Base-by-base conservation (phyloP, 352 stramenopile genomes). In the Pythium phragmiticola region DNA sequence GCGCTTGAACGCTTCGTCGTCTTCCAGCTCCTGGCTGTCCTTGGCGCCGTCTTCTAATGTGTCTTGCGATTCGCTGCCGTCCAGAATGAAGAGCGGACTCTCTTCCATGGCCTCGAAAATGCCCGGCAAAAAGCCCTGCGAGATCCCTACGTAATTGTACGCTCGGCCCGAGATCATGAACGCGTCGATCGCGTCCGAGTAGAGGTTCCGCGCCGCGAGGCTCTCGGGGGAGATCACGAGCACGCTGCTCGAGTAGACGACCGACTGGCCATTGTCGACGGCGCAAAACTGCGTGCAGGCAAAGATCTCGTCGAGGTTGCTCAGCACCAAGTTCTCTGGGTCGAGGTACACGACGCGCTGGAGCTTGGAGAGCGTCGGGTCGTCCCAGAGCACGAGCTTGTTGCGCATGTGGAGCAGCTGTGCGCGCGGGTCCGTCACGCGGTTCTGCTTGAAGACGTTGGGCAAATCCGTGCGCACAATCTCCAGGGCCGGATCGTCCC, bases 81-180 rank as follows among this genome's bases (percentile, higher is more conserved):
- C 67, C 16, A 84, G 65, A 51, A 85, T 89, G 42, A 90, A 92
- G 42, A 93, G 60, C 51, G 81, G 84, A 50, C 80, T 89, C 62
- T 91, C 84, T 55, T 93, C 84, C 57, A 93, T 86, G 2, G 80
- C 84, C 50, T 93, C 82, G 68, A 93, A 93, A 16, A 93, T 74
- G 6, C 84, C 84, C 0, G 84, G 84, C 55, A 92, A 63, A 43
- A 93, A 93, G 33, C 84, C 84, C 65, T 93, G 84, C 12, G 78
- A 85, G 62, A 93, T 90, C 28, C 84, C 84, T 19, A 89, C 76
- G 75, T 91, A 92, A 65, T 92, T 90, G 72, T 92, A 92, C 74
- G 75, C 72, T 2, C 84, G 73, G 0, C 84, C 84, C 11, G 84
- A 90, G 69, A 92, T 92, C 82, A 90, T 88, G 65, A 92, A 92